Evolutionary conservation across 306 rosid genomes (phyloP).

Genomic region (Rosa rugosa): DNA sequence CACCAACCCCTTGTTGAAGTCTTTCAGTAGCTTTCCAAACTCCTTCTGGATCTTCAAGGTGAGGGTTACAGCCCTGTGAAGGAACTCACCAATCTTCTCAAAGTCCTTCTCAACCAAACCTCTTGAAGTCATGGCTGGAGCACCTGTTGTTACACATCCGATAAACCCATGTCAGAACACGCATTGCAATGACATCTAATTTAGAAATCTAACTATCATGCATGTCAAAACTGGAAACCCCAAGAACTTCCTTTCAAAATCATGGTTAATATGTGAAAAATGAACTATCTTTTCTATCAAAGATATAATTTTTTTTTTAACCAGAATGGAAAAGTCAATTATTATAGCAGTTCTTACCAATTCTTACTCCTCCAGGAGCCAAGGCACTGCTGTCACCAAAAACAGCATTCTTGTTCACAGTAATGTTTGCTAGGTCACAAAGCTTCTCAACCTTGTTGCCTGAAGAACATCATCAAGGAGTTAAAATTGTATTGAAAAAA

Average conservation of each 20-base stretch:
- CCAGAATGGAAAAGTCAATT: not conserved
- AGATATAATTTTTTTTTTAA: not conserved
- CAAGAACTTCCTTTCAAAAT: not conserved
- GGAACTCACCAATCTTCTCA: constrained; percentile 89
- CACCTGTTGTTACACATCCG: constrained; percentile 45
- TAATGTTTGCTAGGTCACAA: constrained; percentile 82
- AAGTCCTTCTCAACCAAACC: constrained; percentile 93
- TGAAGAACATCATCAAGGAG: constrained; percentile 34
- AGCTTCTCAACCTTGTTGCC: constrained; percentile 99
- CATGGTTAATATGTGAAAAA: not conserved
- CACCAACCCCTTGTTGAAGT: constrained; percentile 88
- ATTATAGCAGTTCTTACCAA: constrained; percentile 53
- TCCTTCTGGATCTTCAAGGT: constrained; percentile 79
- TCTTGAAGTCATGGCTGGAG: constrained; percentile 97
- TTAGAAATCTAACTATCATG: not conserved
- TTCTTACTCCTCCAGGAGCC: constrained; percentile 95
- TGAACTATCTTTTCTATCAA: not conserved
- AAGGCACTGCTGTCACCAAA: constrained; percentile 97
- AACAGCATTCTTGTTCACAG: constrained; percentile 96
- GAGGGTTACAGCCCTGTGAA: constrained; percentile 76
- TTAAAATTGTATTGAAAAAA: not conserved
- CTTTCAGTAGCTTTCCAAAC: constrained; percentile 83
- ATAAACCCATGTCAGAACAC: constrained; percentile 20
- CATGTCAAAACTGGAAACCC: not conserved
- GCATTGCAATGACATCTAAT: not conserved